These are phyloP conservation scores for Globisporangium camurandrum DNA, from an alignment of 352 stramenopile genomes.

Conservation along the genomic window DNA sequence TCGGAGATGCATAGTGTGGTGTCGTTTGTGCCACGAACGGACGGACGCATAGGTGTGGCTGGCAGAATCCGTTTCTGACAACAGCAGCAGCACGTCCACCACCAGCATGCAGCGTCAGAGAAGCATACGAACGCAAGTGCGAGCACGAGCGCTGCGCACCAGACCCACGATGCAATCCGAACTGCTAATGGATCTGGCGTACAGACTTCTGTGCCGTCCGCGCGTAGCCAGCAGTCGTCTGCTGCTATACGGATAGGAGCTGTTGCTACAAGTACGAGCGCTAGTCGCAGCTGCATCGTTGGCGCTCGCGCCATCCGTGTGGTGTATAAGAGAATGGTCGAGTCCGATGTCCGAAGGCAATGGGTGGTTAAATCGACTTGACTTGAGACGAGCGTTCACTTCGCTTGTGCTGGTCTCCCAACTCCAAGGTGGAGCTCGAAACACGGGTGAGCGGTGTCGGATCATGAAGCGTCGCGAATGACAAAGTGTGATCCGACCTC, in stretches of 20 bases:
- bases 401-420: too few relatives aligned
- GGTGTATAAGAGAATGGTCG: not conserved
- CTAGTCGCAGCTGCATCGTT: not conserved
- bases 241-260: not conserved
- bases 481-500: too few relatives aligned
- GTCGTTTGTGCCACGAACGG: too few relatives aligned
- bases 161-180: slow-evolving; percentile 59
- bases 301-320: not conserved
- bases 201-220: slow-evolving; percentile 51
- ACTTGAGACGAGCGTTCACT: too few relatives aligned
- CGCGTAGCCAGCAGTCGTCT: slow-evolving; percentile 53
- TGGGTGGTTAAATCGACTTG: too few relatives aligned
- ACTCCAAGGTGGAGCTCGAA: too few relatives aligned
- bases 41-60: too few relatives aligned
- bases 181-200: slow-evolving; percentile 33
- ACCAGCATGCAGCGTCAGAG: slow-evolving; percentile 23
- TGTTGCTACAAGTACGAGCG: not conserved
- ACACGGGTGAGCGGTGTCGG: not conserved
- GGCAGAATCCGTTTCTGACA: slow-evolving; percentile 8
- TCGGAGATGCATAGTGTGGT: not conserved
- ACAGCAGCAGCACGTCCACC: slow-evolving; percentile 2
- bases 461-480: not conserved
- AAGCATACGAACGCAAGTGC: slow-evolving; percentile 23
- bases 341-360: too few relatives aligned
- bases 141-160: slow-evolving; percentile 48